Evolutionary conservation across 345 rosid species (phyloP).

Genomic region (Heritiera fomes): DNA sequence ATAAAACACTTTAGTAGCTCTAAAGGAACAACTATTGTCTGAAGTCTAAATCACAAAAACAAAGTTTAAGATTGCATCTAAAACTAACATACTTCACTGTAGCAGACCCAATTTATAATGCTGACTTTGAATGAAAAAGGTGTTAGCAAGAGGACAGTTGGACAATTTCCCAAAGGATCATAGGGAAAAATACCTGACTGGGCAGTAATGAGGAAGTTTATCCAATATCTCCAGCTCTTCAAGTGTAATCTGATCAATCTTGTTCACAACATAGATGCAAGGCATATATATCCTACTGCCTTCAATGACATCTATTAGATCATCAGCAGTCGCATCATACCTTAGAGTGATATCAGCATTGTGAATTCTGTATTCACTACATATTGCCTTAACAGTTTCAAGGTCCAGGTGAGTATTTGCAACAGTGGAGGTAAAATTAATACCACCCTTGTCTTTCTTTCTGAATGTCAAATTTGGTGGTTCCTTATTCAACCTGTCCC

Average conservation of each 20-base stretch:
- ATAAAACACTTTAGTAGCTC: neutral
- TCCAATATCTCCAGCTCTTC: slow-evolving; percentile 98
- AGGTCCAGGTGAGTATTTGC: slow-evolving; percentile 84
- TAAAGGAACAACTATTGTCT: neutral
- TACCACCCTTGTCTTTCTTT: slow-evolving; percentile 98
- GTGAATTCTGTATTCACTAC: slow-evolving; percentile 94
- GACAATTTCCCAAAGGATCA: neutral
- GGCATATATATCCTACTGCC: slow-evolving; percentile 97
- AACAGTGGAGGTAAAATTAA: slow-evolving; percentile 85
- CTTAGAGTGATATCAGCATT: slow-evolving; percentile 95
- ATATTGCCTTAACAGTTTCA: slow-evolving; percentile 95
- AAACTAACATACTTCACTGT: neutral
- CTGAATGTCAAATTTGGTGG: slow-evolving; percentile 97
- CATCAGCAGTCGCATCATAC: slow-evolving; percentile 97
- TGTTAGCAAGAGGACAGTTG: neutral
- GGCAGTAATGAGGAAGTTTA: slow-evolving; percentile 97
- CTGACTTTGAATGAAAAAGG: neutral
- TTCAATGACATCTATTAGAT: slow-evolving; percentile 96
- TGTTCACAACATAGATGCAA: slow-evolving; percentile 94
- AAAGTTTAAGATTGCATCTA: neutral
- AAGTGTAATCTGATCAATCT: slow-evolving; percentile 92
- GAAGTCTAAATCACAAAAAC: neutral
- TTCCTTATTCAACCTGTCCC: slow-evolving; percentile 89
- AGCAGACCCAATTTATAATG: neutral
- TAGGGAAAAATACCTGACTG: slow-evolving; percentile 62